Evolutionary conservation across 2,329 filamentous ascomycete genomes (phyloP), one percentile per base, ranked within the genome.

Genomic region (Cordyceps cateniannulata): DNA sequence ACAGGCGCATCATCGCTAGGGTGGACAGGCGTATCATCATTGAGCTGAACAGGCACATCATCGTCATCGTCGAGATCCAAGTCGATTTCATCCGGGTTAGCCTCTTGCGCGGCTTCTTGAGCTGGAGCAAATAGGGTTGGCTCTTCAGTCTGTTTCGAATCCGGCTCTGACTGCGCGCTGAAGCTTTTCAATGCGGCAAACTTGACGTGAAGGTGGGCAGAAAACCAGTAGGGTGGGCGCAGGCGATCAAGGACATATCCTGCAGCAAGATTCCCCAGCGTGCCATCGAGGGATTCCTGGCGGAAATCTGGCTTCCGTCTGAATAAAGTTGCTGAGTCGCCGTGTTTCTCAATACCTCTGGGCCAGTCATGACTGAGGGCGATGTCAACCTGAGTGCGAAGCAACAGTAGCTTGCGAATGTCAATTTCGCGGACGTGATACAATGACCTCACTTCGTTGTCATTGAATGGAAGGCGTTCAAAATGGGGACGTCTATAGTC

Each of bases 351-450:
- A 59, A 98, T 85, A 0, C 82, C 87, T 54, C 87, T 85, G 0
- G 95, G 95, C 95, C 95, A 99, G 76, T 99, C 95, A 70, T 99
- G 95, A 67, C 93, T 97, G 58, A 99, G 75, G 3, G 93, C 92
- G 49, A 99, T 78, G 66, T 99, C 95, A 42, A 98, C 86, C 69
- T 96, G 93, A 20, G 89, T 90, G n/a, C 85, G 83, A 35, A 98
- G 69, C 68, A 93, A 86, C 44, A 97, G 79, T 38, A 99, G 77
- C 74, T 97, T 98, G 68, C 93, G 86, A n/a, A 91, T 84, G 71
- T 99, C 95, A 14, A 96, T 75, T 73, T 97, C 93, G 49, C 95
- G 83, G 24, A 96, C 85, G 70, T 98, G 93, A 69, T 97, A 98
- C 68, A 96, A 90, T 58, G 85, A 89, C 71, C 85, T 88, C 63